Percentiles rank a stretch among this genome's conserved stretches.
These are phyloP conservation scores for Melastoma malabathricum DNA, from an alignment of 345 rosid species.

Conservation along the genomic window DNA sequence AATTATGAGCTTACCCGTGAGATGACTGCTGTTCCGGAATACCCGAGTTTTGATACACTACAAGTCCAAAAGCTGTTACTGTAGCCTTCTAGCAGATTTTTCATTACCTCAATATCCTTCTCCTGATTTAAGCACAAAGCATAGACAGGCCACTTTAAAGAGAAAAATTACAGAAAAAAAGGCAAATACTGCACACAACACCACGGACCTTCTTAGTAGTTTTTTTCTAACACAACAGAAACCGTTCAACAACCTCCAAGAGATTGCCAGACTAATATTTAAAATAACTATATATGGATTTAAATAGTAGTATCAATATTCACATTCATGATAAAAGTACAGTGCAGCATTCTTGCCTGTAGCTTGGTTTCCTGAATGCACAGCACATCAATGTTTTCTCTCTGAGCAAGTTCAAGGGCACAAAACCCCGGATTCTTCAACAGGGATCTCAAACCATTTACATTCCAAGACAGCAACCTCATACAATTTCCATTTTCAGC, in stretches of 20 bases:
- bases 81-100: constrained; percentile 53
- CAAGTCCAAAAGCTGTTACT: constrained; percentile 87
- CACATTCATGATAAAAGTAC: background rate
- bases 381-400: constrained; percentile 69
- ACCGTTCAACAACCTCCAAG: no score
- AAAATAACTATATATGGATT: no score
- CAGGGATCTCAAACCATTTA: constrained; percentile 82
- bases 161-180: background rate
- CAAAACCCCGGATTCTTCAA: constrained; percentile 61
- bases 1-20: constrained; percentile 55
- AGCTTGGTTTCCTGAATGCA: constrained; percentile 96
- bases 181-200: no score
- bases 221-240: background rate
- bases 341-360: constrained; percentile 34
- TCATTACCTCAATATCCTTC: constrained; percentile 71
- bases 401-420: constrained; percentile 65
- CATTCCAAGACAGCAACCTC: constrained; percentile 90
- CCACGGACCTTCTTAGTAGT: no score
- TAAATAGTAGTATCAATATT: background rate
- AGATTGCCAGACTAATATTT: no score
- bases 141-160: background rate
- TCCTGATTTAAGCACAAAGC: constrained; percentile 25
- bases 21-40: constrained; percentile 88
- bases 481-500: constrained; percentile 28
- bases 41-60: constrained; percentile 80